A percentile compares a stretch with the other conserved stretches of the same genome.
Conservation (phyloP, 441 rosid genomes). For the Gossypium gossypioides region DNA sequence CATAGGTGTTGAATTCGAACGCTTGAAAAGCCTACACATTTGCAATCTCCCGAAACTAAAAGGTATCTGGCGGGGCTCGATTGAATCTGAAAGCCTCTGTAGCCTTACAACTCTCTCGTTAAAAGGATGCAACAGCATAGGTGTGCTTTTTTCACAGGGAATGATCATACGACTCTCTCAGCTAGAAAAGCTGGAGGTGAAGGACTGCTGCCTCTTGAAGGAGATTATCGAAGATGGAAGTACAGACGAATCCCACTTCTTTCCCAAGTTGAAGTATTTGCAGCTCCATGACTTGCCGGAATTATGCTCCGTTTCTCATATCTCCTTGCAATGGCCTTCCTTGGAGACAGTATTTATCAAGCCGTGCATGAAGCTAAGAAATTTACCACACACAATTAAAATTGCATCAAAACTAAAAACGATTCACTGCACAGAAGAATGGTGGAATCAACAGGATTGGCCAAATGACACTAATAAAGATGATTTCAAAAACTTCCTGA, state of each 20-base stretch:
- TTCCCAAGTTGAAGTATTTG: constrained; percentile 7
- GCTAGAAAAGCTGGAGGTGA: constrained; percentile 6
- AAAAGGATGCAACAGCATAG: constrained; percentile 2
- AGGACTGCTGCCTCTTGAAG: constrained; percentile 1
- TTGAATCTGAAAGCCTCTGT: constrained; percentile 6
- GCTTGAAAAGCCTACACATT: constrained; percentile 3
- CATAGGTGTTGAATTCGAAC: constrained; percentile 5
- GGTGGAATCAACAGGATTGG: constrained; percentile 13
- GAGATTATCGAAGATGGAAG: neutral
- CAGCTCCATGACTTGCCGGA: constrained; percentile 7
- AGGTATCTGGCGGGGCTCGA: neutral
- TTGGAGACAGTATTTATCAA: constrained; percentile 5
- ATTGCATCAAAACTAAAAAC: neutral
- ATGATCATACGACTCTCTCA: constrained; percentile 4
- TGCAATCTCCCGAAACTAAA: constrained; percentile 1
- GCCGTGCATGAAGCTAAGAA: constrained; percentile 2
- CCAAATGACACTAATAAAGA: neutral
- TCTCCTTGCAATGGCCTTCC: constrained; percentile 4
- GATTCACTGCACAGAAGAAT: constrained; percentile 3
- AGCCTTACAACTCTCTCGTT: neutral
- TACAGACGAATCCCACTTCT: neutral
- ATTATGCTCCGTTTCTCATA: neutral
- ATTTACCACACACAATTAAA: neutral
- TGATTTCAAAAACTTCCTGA: neutral
- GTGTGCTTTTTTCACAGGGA: neutral